Evolutionary conservation across 768 basidiomycete genomes (phyloP), one percentile per base, ranked within the genome.

Genomic region (Atractiella rhizophila): DNA sequence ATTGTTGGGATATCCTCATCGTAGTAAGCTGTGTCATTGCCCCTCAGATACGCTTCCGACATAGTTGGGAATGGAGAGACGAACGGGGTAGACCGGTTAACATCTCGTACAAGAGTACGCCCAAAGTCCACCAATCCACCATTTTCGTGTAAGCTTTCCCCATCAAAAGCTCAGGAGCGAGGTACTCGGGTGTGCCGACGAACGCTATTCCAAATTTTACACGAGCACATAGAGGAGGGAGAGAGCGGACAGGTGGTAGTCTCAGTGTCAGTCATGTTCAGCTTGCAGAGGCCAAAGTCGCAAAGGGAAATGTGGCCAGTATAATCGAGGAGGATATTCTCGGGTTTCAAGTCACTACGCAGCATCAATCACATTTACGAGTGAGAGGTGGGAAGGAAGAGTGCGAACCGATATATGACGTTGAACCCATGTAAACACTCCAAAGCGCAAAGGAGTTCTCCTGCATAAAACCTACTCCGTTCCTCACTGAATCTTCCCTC

Each of bases 71-170:
- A n/a, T n/a, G n/a, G n/a, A n/a, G n/a, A n/a, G n/a, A n/a, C n/a
- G n/a, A n/a, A n/a, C n/a, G 86, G 15, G 83, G 86, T 3, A 91
- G 68, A 16, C 88, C 88, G 8, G 83, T 76, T 31, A 96, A 67
- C 88, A 86, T 86, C 62, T 86, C 81, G 51, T 81, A 65, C 7
- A 64, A 55, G 28, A 96, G 64, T 6, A 94, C 86, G 39, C 88
- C 88, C 13, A 94, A 68, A 3, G 86, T 94, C 86, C 86, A 94
- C 85, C 86, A 94, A 57, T 94, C 88, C 45, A 94, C 88, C 23
- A 49, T 59, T 49, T 62, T 62, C 35, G 62, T 62, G 51, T 66
- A 66, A 1, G 62, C 62, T 30, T 64, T 62, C 1, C 63, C 64
- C 0, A 61, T 59, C 10, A 66, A 39, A 10, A 64, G 50, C 42